A percentile compares a stretch with the other conserved stretches of the same genome.
Evolutionary conservation across 108 stramenopile genomes (phyloP).

Genomic region (Conticribra weissflogii): DNA sequence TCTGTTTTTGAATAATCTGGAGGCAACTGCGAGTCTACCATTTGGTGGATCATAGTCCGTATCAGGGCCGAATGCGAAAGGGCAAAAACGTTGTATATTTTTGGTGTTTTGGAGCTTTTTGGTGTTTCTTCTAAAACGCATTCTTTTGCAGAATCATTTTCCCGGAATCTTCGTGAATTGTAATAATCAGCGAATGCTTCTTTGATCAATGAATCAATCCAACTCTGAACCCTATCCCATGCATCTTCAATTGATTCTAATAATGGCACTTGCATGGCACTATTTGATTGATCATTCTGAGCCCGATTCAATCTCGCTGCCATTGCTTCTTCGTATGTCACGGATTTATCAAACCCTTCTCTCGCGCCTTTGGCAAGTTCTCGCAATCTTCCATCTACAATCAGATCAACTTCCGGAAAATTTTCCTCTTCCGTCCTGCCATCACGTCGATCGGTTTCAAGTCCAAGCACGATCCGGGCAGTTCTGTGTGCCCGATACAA

Average conservation of each 20-base stretch:
- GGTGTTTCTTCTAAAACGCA: slow-evolving; percentile 8
- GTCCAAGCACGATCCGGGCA: slow-evolving; percentile 43
- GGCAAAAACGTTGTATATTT: slow-evolving; percentile 52
- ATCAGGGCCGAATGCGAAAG: slow-evolving; percentile 61
- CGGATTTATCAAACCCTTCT: slow-evolving; percentile 49
- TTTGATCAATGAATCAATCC: slow-evolving; percentile 42
- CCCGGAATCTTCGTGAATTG: too few relatives aligned
- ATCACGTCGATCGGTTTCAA: slow-evolving; percentile 19
- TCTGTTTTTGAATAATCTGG: slow-evolving; percentile 27
- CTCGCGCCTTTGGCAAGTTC: slow-evolving; percentile 67
- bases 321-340: slow-evolving; percentile 49
- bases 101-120: slow-evolving; percentile 5
- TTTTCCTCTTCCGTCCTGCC: too few relatives aligned
- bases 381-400: slow-evolving; percentile 53
- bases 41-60: slow-evolving; percentile 48
- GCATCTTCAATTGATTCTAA: slow-evolving; percentile 56
- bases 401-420: slow-evolving; percentile 6
- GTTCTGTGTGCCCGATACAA: slow-evolving; percentile 51
- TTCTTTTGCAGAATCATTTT: neutral
- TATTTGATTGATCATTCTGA: neutral
- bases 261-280: slow-evolving; percentile 38
- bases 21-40: slow-evolving; percentile 45
- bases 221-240: slow-evolving; percentile 50
- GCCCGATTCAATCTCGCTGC: slow-evolving; percentile 12
- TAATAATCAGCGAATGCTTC: slow-evolving; percentile 43